These are phyloP conservation scores for Arctium lappa DNA, from an alignment of 129 eudicot genomes.

Conservation along the genomic window DNA sequence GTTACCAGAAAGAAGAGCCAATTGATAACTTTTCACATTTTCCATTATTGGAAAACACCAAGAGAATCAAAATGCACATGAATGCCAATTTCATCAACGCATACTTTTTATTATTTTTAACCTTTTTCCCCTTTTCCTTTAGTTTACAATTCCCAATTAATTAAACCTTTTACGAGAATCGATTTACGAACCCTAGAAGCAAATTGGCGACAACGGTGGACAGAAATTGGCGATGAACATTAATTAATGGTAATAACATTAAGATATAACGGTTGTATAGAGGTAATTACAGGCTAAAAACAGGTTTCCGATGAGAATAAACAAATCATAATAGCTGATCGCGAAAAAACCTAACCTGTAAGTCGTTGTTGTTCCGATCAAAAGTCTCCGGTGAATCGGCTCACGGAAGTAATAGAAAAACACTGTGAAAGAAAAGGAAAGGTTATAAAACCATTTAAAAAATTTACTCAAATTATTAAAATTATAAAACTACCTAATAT, in stretches of 20 bases:
- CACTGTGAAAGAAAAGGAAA: too few relatives aligned
- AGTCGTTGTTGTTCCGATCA: background rate
- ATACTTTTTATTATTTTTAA: background rate
- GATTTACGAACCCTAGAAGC: conserved; percentile 14
- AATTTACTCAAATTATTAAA: too few relatives aligned
- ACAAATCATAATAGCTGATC: background rate
- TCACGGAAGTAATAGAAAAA: background rate
- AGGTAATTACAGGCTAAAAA: background rate
- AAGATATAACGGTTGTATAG: background rate
- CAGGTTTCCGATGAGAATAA: background rate
- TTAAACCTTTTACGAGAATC: background rate
- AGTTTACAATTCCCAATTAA: conserved; percentile 1
- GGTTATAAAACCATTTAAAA: too few relatives aligned
- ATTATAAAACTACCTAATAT: too few relatives aligned
- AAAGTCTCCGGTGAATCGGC: background rate
- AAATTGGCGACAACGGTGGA: background rate
- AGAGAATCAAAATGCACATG: conserved; percentile 30
- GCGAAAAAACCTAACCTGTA: background rate
- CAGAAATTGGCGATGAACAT: background rate
- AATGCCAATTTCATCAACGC: conserved; percentile 18
- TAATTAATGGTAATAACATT: background rate
- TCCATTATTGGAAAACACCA: conserved; percentile 20
- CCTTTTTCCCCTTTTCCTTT: background rate
- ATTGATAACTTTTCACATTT: conserved; percentile 15
- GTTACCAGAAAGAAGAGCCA: conserved; percentile 14